Conservation (phyloP, 805 yeast species). For the Saturnispora sekii region DNA sequence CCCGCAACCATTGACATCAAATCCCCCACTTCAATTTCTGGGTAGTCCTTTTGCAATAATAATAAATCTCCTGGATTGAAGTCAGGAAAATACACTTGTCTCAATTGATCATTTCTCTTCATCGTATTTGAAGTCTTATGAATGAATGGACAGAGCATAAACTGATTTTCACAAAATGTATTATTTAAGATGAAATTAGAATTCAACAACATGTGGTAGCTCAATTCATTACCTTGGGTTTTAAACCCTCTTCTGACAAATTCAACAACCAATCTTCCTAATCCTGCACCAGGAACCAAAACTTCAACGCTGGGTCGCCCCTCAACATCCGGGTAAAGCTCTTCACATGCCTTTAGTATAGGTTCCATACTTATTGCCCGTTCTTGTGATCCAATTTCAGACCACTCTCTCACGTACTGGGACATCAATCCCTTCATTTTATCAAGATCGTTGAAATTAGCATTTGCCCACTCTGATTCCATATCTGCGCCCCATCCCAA, state of each 20-base stretch:
- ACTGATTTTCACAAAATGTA: slow-evolving; percentile 30
- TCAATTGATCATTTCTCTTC: slow-evolving; percentile 36
- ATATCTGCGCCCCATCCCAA: slow-evolving; percentile 39
- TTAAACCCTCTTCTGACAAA: slow-evolving; percentile 44
- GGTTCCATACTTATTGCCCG: slow-evolving; percentile 31
- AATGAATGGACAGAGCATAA: slow-evolving; percentile 44
- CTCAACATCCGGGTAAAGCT: slow-evolving; percentile 29
- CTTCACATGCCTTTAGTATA: slow-evolving; percentile 29
- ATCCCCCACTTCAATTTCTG: slow-evolving; percentile 35
- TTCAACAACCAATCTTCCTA: slow-evolving; percentile 51
- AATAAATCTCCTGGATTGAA: slow-evolving; percentile 33
- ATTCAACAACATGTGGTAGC: slow-evolving; percentile 53
- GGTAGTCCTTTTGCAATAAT: slow-evolving; percentile 26
- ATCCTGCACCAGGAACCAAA: slow-evolving; percentile 56
- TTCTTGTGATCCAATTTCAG: slow-evolving; percentile 40
- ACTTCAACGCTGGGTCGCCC: slow-evolving; percentile 33
- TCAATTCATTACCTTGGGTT: slow-evolving; percentile 60
- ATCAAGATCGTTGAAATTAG: slow-evolving; percentile 37
- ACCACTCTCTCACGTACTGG: slow-evolving; percentile 57
- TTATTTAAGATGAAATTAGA: slow-evolving; percentile 47
- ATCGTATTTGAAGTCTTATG: slow-evolving; percentile 39
- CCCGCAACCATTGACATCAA: slow-evolving; percentile 69
- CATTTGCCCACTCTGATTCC: slow-evolving; percentile 33
- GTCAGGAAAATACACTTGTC: slow-evolving; percentile 49
- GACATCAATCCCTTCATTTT: slow-evolving; percentile 48